These are phyloP conservation scores for Quercus bicolor DNA, from an alignment of 306 rosid species.

Conservation along the genomic window DNA sequence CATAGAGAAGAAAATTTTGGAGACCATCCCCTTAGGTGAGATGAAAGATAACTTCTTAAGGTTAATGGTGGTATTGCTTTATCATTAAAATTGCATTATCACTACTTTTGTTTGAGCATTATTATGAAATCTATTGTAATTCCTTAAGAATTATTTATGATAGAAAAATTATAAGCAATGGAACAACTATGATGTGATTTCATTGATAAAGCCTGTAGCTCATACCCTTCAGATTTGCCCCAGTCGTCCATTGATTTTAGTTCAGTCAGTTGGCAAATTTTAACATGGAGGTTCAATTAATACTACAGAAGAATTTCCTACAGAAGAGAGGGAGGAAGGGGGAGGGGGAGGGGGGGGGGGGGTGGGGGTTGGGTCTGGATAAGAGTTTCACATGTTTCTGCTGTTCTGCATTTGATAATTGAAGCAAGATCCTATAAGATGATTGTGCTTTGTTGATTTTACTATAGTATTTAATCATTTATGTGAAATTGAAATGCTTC, in stretches of 20 bases:
- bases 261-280: neutral
- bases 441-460: neutral
- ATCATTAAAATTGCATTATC: neutral
- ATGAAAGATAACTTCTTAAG: neutral
- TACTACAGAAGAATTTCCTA: neutral
- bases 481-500: neutral
- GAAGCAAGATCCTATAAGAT: neutral
- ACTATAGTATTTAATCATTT: neutral
- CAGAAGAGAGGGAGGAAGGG: no score
- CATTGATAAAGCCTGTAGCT: neutral
- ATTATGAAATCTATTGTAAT: neutral
- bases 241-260: neutral
- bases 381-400: neutral
- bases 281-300: neutral
- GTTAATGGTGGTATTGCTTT: neutral
- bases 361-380: neutral
- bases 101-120: neutral
- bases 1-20: constrained; percentile 76
- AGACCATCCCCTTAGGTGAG: constrained; percentile 85
- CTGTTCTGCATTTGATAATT: neutral
- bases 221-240: neutral
- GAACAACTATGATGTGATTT: neutral
- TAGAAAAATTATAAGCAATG: neutral
- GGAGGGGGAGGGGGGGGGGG: no score
- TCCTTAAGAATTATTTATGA: neutral